phyloP scores from a whole-genome alignment of 129 eudicot genomes.

The Ambrosia artemisiifolia region DNA sequence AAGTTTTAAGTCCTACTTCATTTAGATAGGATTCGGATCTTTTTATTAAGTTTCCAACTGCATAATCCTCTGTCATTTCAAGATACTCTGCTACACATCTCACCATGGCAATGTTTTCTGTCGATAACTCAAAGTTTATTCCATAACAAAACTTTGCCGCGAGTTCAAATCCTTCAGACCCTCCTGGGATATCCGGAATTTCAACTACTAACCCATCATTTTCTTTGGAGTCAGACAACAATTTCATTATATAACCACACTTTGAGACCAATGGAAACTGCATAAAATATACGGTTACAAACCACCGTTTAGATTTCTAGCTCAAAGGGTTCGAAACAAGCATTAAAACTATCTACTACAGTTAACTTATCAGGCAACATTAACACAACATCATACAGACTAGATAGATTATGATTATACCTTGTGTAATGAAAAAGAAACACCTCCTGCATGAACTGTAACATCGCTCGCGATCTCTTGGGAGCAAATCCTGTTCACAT shows the following conservation, averaged over 20 bases:
- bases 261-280: constrained; percentile 90
- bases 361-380: not conserved
- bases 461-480: constrained; percentile 83
- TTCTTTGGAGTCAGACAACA: constrained; percentile 44
- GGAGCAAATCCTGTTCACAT: constrained; percentile 67
- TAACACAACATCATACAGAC: not conserved
- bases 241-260: constrained; percentile 70
- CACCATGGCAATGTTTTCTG: constrained; percentile 74
- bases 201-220: constrained; percentile 40
- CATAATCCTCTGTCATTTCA: constrained; percentile 92
- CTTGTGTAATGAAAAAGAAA: constrained; percentile 90
- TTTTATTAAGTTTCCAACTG: constrained; percentile 63
- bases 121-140: constrained; percentile 68
- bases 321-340: not conserved
- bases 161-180: constrained; percentile 78
- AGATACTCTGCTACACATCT: constrained; percentile 88
- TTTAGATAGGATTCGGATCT: constrained; percentile 69
- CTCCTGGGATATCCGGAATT: constrained; percentile 80
- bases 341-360: too few species aligned
- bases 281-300: not conserved
- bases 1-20: constrained; percentile 70
- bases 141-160: constrained; percentile 97
- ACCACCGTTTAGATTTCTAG: constrained; percentile 1
- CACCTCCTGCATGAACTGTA: constrained; percentile 59
- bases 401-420: too few species aligned